Evolutionary conservation across 208 protist genomes (phyloP), one percentile per base, ranked within the genome.

Genomic region (Leishmania tropica): DNA sequence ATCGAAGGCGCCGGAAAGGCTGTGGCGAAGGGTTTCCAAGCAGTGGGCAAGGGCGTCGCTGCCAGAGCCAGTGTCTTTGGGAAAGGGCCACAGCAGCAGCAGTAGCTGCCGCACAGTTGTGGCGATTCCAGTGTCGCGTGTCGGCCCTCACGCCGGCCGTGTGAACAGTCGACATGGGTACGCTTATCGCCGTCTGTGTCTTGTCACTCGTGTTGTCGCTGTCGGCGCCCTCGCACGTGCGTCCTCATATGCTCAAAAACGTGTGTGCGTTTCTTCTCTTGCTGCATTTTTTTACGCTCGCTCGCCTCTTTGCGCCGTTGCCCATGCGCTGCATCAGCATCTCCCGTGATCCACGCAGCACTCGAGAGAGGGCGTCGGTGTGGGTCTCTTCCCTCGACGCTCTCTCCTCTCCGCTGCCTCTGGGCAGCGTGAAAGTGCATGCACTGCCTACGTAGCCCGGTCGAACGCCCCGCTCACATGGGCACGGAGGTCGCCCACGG

Each of bases 21-120:
- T 31, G 76, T 97, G 83, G 86, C 87, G 19, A 91, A 92, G 78
- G 91, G 92, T 28, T 87, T 97, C n/a, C 88, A 94, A 79, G 92
- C 84, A 0, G 77, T 97, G 60, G 92, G 94, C 19, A 88, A 94
- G 45, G 89, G 85, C 24, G 79, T 91, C 42, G 85, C 78, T 7
- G 86, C 86, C 51, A 89, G 84, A 7, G 86, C 89, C 53, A 93
- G 85, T 74, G 87, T 88, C 15, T 90, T 90, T 76, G 86, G 85
- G 48, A 87, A 82, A 17, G 76, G 79, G 53, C 45, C 65, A 31
- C 70, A 76, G 71, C 40, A 81, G 62, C 70, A 68, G 70, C 58
- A 64, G 76, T 56, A 72, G 67, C 78, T 53, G 21, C 40, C 70
- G 70, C 42, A 40, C 62, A 37, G 40, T 31, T 53, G 28, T 53